A percentile compares a stretch with the other conserved stretches of the same genome.
Evolutionary conservation across 176 grass and related monocot species (phyloP).

Genomic region (Avena eriantha): DNA sequence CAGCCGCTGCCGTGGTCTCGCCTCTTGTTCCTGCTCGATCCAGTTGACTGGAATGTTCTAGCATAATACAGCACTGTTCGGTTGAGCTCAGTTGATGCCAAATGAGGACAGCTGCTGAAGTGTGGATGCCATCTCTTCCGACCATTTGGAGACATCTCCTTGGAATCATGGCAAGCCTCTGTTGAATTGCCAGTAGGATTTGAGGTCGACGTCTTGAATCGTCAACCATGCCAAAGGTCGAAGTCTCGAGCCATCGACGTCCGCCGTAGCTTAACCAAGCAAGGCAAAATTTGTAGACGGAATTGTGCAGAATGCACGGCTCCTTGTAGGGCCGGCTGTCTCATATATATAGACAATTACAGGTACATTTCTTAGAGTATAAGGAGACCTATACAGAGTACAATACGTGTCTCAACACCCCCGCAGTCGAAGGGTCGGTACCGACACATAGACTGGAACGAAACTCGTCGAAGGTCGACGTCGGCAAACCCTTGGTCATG

Average conservation of each 20-base stretch:
- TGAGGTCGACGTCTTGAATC: background rate
- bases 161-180: no score
- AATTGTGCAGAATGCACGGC: no score
- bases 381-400: no score
- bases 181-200: background rate
- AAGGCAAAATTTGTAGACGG: background rate
- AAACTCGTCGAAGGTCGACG: no score
- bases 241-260: background rate
- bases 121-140: background rate
- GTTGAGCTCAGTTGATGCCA: background rate
- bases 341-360: no score
- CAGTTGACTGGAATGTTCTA: background rate
- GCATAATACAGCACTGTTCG: background rate
- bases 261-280: background rate
- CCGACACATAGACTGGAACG: no score
- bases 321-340: no score
- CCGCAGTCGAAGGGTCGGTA: no score
- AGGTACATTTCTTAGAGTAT: no score
- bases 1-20: no score
- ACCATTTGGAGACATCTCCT: constrained; percentile 14
- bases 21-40: background rate
- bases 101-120: background rate
- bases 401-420: no score
- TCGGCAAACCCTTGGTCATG: no score
- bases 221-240: background rate